Evolutionary conservation across 495 filamentous ascomycete genomes (phyloP), one percentile per base, ranked within the genome.

Genomic region (Aspergillus saccharolyticus): DNA sequence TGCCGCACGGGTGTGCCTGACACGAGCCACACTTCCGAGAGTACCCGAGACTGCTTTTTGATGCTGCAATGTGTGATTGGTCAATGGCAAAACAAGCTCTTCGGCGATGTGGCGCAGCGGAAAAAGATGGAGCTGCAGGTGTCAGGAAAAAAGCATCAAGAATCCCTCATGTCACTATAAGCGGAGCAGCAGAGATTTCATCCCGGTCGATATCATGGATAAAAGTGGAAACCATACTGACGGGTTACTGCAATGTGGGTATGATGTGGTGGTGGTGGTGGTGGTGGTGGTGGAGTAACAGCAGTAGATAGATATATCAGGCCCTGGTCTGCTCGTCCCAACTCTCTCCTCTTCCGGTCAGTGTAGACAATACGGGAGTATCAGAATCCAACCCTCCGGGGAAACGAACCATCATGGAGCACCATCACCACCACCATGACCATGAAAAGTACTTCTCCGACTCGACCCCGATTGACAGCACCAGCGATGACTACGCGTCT

Each of bases 71-170:
- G 1, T 10, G 1, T 43, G 44, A 55, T 52, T 58, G 56, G 56
- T 14, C 15, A 15, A 17, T 16, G 25, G 18, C n/a, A 8, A 21
- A 19, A 44, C 15, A 16, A 39, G 30, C 33, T 39, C 33, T 16
- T 19, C 49, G 25, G 28, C 18, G 42, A 43, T 54, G 51, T 54
- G 56, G 56, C 39, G 16, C 54, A 33, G 52, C 57, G 57, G 57
- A 59, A 59, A 59, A 12, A 50, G 47, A 50, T 50, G 47, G 47
- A 50, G 15, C 47, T 5, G 19, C 6, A 14, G 12, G 46, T 49
- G 21, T n/a, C 3, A 30, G 17, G 6, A 24, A 25, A 16, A 18
- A 28, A 28, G 4, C 25, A 28, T 3, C 3, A 28, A 3, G 4
- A 28, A 9, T 28, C 9, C 25, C 9, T 39, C 33, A 39, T 39